Base-by-base conservation (phyloP, 2,329 filamentous ascomycete species). In the Colletotrichum melonis region DNA sequence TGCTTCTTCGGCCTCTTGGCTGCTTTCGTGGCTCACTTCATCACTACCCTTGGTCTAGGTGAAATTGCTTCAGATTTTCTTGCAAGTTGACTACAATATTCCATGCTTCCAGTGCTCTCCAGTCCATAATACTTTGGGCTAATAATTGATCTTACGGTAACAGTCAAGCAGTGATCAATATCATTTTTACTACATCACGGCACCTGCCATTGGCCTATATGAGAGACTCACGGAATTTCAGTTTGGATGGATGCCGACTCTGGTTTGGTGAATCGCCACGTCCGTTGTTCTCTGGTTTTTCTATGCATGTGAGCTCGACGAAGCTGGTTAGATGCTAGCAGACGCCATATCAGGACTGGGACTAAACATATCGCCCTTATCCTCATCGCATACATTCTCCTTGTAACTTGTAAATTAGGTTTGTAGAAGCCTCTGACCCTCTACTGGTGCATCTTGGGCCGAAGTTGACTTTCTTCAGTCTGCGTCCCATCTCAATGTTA, bases 401-500 rank as follows among this genome's bases (percentile, higher is more conserved):
- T 9, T 58, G 42, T 5, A 75, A 75, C 76, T 65, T 58, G 42
- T 5, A 73, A 74, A 75, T 65, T 75, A 52, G 75, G 69, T 26
- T 22, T n/a, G n/a, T 30, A 22, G 7, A 24, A 6, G 12, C 8
- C 35, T 42, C 9, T 56, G 42, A 8, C 19, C 42, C 42, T 49
- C 42, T 22, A 11, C 6, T 22, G 6, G 19, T 1, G 8, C 16
- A 49, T n/a, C 4, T 6, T 11, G 19, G 8, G 8, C 42, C 19
- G 19, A 2, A 49, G 22, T 12, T 19, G 19, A 32, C 19, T 9
- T n/a, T 30, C 42, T 52, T 55, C 35, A 78, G 77, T 77, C 1
- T 77, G 74, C 26, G 71, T 81, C 16, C 78, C 77, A 11, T 75
- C 75, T 38, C 77, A 81, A 67, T 81, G 78, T 82, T 55, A 77